Evolutionary conservation across 768 basidiomycete species (phyloP), one percentile per base, ranked within the genome.

Genomic region (Heimioporus sp.): DNA sequence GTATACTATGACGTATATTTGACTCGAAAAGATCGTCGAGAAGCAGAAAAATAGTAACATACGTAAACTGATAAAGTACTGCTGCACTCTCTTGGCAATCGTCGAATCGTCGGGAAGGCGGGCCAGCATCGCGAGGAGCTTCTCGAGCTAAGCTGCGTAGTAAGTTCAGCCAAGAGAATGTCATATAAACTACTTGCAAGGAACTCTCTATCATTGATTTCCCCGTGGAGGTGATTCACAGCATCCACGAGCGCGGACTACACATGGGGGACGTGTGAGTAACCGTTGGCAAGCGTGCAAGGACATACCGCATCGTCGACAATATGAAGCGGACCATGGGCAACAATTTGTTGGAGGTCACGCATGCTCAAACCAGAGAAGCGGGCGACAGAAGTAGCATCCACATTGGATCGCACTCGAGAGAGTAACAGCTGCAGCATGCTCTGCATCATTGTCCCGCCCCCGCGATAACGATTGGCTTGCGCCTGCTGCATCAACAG

Each of bases 71-170:
- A 89, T 82, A 49, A 81, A 72, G 48, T 69, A 50, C 44, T 78
- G 66, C 59, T 88, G 79, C 12, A 83, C 59, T 52, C 70, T 67
- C 57, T 53, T 72, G 51, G 52, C 60, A 45, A 68, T 46, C 11
- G 37, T 16, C 7, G 61, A 63, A 48, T 65, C 64, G 20, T 71
- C 60, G 4, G 71, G 70, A 41, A 79, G 70, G 16, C 76, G 75
- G 2, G 88, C 74, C 84, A 90, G 85, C 31, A 81, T 56, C 17
- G 75, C 70, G 44, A 90, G 64, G 9, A 81, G 52, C 40, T 80
- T 78, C 68, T 90, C 88, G 31, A 90, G 79, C 85, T 87, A 48
- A 30, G 20, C 50, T 13, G 17, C 6, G n/a, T 20, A 3, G 39
- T 54, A 21, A 60, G 60, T 36, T 17, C 5, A 53, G 43, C n/a